A percentile compares a stretch with the other conserved stretches of the same genome.
phyloP scores from a whole-genome alignment of 148 eudicot genomes.

The Silene latifolia region DNA sequence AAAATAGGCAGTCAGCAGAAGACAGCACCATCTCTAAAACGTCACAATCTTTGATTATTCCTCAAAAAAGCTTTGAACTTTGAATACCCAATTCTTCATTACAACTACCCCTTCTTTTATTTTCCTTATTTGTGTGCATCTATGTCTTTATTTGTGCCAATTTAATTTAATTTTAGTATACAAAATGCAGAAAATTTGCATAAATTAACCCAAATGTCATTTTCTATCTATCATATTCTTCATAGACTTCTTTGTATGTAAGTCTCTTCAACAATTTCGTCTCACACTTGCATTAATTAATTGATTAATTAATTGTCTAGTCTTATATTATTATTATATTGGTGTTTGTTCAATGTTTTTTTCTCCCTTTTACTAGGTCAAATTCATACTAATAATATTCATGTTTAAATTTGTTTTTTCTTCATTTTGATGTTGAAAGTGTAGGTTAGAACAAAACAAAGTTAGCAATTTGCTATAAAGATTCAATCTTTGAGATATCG shows the following conservation, averaged over 20 bases:
- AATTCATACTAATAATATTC: constrained; percentile 11
- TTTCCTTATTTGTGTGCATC: constrained; percentile 6
- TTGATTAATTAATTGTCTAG: not conserved
- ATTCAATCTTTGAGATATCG: constrained; percentile 1
- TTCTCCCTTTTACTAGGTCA: constrained; percentile 24
- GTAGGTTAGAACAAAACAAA: constrained; percentile 29
- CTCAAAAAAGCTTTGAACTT: constrained; percentile 25
- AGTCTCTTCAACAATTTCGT: constrained; percentile 35
- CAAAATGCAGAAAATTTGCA: not conserved
- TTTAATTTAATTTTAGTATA: not conserved
- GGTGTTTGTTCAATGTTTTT: constrained; percentile 14
- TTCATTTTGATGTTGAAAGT: constrained; percentile 17
- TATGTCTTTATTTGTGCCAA: not conserved
- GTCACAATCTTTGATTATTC: constrained; percentile 19
- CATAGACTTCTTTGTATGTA: constrained; percentile 27
- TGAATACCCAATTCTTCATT: constrained; percentile 16
- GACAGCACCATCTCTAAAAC: constrained; percentile 21
- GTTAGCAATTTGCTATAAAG: not conserved
- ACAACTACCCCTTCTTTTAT: constrained; percentile 10
- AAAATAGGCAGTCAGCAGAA: constrained; percentile 29
- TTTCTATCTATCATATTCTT: constrained; percentile 25
- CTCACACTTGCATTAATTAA: constrained; percentile 18
- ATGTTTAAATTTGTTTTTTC: constrained; percentile 28
- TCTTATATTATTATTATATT: not conserved
- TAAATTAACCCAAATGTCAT: constrained; percentile 15